Evolutionary conservation across 441 rosid species (phyloP).

Genomic region (Gossypium laxum): DNA sequence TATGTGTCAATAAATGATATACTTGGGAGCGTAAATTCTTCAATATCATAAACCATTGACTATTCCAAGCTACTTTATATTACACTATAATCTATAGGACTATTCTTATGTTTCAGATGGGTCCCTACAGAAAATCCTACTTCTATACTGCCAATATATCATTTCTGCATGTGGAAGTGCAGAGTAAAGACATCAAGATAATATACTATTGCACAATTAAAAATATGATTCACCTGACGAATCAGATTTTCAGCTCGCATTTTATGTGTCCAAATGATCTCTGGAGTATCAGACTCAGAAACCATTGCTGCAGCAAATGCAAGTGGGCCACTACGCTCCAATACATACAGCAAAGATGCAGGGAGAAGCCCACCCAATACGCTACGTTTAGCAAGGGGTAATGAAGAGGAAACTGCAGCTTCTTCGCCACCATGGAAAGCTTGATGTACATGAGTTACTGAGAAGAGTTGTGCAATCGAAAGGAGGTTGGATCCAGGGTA

Average conservation of each 20-base stretch:
- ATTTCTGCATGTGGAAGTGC: slow-evolving; percentile 2
- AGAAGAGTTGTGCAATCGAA: slow-evolving; percentile 87
- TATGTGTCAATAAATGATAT: not conserved
- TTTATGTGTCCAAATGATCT: slow-evolving; percentile 98
- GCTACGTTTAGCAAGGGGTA: slow-evolving; percentile 95
- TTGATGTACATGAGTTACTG: slow-evolving; percentile 94
- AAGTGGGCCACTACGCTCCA: slow-evolving; percentile 95
- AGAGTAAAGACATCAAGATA: slow-evolving; percentile 12
- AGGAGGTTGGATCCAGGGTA: slow-evolving; percentile 97
- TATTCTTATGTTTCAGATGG: not conserved
- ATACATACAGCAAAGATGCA: slow-evolving; percentile 85
- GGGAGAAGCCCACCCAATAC: slow-evolving; percentile 99
- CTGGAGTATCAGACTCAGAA: slow-evolving; percentile 98
- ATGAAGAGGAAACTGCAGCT: slow-evolving; percentile 93
- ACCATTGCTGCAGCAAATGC: slow-evolving; percentile 99
- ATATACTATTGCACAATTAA: slow-evolving; percentile 14
- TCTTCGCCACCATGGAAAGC: slow-evolving; percentile 99
- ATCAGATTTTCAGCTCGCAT: slow-evolving; percentile 99
- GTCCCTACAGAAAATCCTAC: not conserved
- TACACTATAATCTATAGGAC: not conserved
- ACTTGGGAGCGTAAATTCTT: not conserved
- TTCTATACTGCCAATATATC: slow-evolving; percentile 4
- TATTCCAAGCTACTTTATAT: slow-evolving; percentile 2
- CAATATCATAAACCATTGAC: not conserved
- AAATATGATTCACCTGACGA: slow-evolving; percentile 49